Evolutionary conservation across 345 rosid genomes (phyloP).

Genomic region (Rubroshorea leprosula): DNA sequence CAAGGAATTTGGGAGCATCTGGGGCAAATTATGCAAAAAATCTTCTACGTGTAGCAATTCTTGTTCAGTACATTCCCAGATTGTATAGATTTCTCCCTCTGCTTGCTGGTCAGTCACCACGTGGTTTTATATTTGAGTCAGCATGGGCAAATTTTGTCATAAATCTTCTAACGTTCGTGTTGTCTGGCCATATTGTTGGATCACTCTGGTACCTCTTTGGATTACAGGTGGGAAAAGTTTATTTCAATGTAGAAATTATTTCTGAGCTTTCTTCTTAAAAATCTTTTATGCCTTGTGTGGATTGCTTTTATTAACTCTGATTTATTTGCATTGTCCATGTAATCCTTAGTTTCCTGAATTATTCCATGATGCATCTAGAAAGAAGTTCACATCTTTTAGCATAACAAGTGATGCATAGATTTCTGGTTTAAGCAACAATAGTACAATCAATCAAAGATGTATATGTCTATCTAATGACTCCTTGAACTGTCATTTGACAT

Average conservation of each 20-base stretch:
- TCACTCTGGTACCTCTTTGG: conserved; percentile 88
- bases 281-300: not conserved
- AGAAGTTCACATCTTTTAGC: not conserved
- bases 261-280: not conserved
- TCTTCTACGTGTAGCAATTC: conserved; percentile 50
- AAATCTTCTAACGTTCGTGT: conserved; percentile 68
- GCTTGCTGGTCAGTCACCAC: conserved; percentile 72
- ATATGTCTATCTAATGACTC: no score
- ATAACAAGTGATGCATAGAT: not conserved
- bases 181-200: conserved; percentile 76
- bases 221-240: conserved; percentile 48
- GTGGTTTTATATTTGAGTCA: conserved; percentile 76
- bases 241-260: conserved; percentile 2
- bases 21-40: conserved; percentile 71
- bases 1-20: conserved; percentile 26
- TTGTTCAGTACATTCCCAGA: conserved; percentile 70
- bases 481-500: no score
- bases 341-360: not conserved
- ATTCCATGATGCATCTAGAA: not conserved
- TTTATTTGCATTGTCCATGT: not conserved
- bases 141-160: conserved; percentile 83
- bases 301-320: not conserved
- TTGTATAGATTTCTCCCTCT: conserved; percentile 61
- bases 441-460: no score
- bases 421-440: no score